Evolutionary conservation across 768 basidiomycete genomes (phyloP).

Genomic region (Tricholomella constricta): DNA sequence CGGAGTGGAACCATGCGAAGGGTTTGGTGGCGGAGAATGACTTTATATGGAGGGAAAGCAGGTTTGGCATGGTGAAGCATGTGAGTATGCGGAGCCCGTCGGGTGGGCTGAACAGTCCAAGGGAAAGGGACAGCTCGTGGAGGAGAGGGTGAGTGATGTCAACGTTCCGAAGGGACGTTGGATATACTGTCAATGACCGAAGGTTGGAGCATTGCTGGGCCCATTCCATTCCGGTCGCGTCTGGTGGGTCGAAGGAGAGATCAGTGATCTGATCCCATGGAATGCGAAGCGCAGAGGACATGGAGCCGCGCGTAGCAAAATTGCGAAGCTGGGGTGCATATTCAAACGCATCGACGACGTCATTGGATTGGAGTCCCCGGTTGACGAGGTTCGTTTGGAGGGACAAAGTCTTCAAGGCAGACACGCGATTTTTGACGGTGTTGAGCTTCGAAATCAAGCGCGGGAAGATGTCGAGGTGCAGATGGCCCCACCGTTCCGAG

Average conservation of each 20-base stretch:
- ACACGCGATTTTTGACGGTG: neutral
- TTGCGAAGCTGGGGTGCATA: neutral
- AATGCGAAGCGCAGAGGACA: neutral
- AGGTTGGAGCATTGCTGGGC: neutral
- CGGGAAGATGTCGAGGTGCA: neutral
- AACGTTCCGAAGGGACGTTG: neutral
- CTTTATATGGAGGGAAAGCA: neutral
- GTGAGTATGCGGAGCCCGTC: neutral
- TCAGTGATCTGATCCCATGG: neutral
- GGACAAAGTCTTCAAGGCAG: neutral
- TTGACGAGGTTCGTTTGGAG: neutral
- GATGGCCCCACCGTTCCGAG: neutral
- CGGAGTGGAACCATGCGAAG: neutral
- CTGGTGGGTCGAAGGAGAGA: neutral
- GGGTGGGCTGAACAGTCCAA: neutral
- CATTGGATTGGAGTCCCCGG: neutral
- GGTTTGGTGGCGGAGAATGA: neutral
- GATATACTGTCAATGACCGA: neutral
- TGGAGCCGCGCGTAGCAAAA: neutral
- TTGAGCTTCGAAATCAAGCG: neutral
- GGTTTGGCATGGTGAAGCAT: neutral
- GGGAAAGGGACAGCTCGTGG: neutral
- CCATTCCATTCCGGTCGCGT: neutral
- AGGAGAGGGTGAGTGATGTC: neutral
- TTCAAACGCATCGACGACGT: neutral